A percentile compares a stretch with the other conserved stretches of the same genome.
phyloP scores from a whole-genome alignment of 805 yeast genomes.

The Cyberlindnera lachancei region DNA sequence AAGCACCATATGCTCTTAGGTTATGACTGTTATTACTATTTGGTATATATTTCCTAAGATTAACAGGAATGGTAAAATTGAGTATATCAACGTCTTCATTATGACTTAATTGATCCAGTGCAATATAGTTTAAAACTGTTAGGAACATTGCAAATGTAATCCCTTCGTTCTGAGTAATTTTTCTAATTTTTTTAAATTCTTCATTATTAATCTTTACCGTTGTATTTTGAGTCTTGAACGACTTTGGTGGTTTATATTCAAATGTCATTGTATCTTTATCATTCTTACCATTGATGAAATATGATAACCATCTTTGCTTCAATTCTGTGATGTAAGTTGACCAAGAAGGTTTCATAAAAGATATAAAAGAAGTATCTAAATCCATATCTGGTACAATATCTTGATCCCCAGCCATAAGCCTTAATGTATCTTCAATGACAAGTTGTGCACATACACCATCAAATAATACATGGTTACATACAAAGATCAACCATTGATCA shows the following conservation, averaged over 20 bases:
- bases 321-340: not conserved
- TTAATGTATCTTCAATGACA: conserved; percentile 7
- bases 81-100: not conserved
- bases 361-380: not conserved
- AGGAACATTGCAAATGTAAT: conserved; percentile 6
- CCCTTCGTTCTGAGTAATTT: conserved; percentile 3
- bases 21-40: too few relatives aligned
- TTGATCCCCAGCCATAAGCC: conserved; percentile 1
- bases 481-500: conserved; percentile 7
- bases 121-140: not conserved
- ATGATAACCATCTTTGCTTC: too few relatives aligned
- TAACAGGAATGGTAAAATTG: conserved; percentile 4
- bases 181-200: conserved; percentile 1
- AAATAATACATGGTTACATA: conserved; percentile 6
- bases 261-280: not conserved
- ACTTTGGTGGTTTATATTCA: too few relatives aligned
- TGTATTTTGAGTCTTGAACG: not conserved
- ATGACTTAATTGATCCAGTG: not conserved
- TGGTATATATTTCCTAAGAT: conserved; percentile 3
- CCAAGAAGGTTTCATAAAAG: conserved; percentile 1
- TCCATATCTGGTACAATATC: conserved; percentile 3
- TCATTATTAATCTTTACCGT: conserved; percentile 1
- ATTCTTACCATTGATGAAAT: too few relatives aligned
- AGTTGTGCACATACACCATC: conserved; percentile 7
- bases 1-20: conserved; percentile 8